A percentile compares a stretch with the other conserved stretches of the same genome.
These are phyloP conservation scores for Echinochloa phyllopogon DNA, from an alignment of 176 grass and related monocot species.

Conservation along the genomic window DNA sequence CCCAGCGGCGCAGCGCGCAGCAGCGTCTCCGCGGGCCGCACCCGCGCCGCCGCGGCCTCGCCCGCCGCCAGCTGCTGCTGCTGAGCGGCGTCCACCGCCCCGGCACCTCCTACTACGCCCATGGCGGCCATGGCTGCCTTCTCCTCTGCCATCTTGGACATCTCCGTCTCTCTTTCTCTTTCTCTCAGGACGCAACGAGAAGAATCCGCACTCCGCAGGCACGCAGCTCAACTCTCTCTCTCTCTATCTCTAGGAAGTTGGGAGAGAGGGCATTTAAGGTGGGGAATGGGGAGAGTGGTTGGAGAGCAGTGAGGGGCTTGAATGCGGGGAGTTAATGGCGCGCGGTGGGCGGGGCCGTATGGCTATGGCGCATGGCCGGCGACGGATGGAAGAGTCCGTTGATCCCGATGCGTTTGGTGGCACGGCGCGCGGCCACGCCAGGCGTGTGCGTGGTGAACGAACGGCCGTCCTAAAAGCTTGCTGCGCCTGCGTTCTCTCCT, in stretches of 20 bases:
- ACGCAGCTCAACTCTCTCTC: background rate
- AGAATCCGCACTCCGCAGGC: background rate
- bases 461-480: too few relatives aligned
- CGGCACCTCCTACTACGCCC: background rate
- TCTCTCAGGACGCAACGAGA: background rate
- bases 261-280: slow-evolving; percentile 45
- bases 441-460: too few relatives aligned
- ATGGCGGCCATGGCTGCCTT: slow-evolving; percentile 43
- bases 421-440: background rate
- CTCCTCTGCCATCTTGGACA: slow-evolving; percentile 63
- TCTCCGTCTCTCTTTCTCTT: background rate
- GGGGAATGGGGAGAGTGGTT: slow-evolving; percentile 34
- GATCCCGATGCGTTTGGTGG: background rate
- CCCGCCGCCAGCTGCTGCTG: slow-evolving; percentile 2
- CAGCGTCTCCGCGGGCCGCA: slow-evolving; percentile 69
- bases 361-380: background rate
- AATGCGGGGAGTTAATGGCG: slow-evolving; percentile 49
- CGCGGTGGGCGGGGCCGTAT: slow-evolving; percentile 26
- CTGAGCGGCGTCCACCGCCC: background rate
- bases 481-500: too few relatives aligned
- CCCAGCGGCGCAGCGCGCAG: slow-evolving; percentile 74
- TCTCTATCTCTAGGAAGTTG: background rate
- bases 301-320: slow-evolving; percentile 16
- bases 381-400: background rate
- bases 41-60: slow-evolving; percentile 16